phyloP scores from a whole-genome alignment of 345 rosid species.

The Euclidium syriacum region DNA sequence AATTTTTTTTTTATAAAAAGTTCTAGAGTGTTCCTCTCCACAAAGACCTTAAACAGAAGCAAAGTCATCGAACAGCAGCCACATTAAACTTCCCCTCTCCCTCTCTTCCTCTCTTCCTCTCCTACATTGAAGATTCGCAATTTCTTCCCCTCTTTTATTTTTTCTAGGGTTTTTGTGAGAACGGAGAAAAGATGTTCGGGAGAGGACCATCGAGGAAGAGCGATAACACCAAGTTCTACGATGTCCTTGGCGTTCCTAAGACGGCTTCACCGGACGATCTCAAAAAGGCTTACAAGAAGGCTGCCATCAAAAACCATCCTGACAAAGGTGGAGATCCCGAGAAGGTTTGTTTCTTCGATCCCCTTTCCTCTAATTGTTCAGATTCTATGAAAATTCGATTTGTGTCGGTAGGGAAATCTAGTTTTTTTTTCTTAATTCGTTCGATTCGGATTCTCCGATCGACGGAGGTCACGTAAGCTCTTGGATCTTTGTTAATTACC shows the following conservation, averaged over 20 bases:
- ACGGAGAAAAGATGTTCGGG: constrained; percentile 58
- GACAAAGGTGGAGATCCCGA: constrained; percentile 99
- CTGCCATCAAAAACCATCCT: constrained; percentile 94
- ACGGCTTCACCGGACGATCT: constrained; percentile 71
- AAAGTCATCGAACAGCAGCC: constrained; percentile 16
- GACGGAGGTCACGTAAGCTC: not conserved
- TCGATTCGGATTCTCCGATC: constrained; percentile 8
- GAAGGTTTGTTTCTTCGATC: constrained; percentile 40
- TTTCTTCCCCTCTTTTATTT: not conserved
- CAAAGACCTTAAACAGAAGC: constrained; percentile 28
- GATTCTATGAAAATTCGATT: not conserved
- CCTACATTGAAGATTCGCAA: not conserved
- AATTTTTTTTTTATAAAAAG: too few relatives aligned
- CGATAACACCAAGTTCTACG: constrained; percentile 73
- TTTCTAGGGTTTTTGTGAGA: constrained; percentile 19
- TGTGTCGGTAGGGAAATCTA: not conserved
- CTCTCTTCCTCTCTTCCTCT: not conserved
- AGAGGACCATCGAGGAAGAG: constrained; percentile 71
- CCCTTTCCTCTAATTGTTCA: not conserved
- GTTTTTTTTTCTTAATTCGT: not conserved
- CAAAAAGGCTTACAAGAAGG: constrained; percentile 84
- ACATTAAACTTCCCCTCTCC: constrained; percentile 25
- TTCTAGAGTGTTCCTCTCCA: constrained; percentile 26
- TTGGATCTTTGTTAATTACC: not conserved
- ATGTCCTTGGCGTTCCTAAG: constrained; percentile 78